Evolutionary conservation across 768 basidiomycete genomes (phyloP).

Genomic region (Terana coerulea): DNA sequence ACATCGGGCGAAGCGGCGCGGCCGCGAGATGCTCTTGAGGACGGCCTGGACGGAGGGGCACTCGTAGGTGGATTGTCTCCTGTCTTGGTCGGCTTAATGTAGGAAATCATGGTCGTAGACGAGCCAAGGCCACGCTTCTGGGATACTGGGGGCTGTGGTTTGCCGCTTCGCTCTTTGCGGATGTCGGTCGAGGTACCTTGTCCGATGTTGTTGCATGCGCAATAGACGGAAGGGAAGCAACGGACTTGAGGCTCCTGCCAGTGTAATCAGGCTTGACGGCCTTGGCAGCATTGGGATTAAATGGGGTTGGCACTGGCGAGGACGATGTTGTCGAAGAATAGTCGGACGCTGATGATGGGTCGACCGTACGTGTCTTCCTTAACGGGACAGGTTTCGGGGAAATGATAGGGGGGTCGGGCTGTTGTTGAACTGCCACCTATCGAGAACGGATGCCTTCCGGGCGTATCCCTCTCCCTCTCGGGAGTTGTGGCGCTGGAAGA

Average conservation of each 20-base stretch:
- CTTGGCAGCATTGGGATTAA: conserved; percentile 14
- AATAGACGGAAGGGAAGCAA: conserved; percentile 37
- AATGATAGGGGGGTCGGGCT: conserved; percentile 34
- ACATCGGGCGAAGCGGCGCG: conserved; percentile 20
- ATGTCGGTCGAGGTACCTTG: conserved; percentile 15
- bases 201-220: conserved; percentile 27
- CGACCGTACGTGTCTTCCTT: conserved; percentile 37
- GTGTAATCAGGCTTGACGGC: conserved; percentile 29
- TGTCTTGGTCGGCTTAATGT: conserved; percentile 47
- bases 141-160: conserved; percentile 10
- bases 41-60: conserved; percentile 13
- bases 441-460: conserved; percentile 48
- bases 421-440: conserved; percentile 56
- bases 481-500: conserved; percentile 6
- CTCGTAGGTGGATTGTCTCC: conserved; percentile 36
- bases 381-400: conserved; percentile 37
- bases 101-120: conserved; percentile 71
- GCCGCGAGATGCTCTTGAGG: conserved; percentile 18
- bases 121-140: conserved; percentile 54
- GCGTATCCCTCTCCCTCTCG: conserved; percentile 31
- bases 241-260: conserved; percentile 34
- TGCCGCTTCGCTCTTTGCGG: conserved; percentile 17
- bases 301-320: conserved; percentile 9
- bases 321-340: background rate
- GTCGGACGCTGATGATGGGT: conserved; percentile 23